Percentiles rank a stretch among this genome's conserved stretches.
phyloP scores from a whole-genome alignment of 805 yeast genomes.

The Hanseniaspora jakobsenii region DNA sequence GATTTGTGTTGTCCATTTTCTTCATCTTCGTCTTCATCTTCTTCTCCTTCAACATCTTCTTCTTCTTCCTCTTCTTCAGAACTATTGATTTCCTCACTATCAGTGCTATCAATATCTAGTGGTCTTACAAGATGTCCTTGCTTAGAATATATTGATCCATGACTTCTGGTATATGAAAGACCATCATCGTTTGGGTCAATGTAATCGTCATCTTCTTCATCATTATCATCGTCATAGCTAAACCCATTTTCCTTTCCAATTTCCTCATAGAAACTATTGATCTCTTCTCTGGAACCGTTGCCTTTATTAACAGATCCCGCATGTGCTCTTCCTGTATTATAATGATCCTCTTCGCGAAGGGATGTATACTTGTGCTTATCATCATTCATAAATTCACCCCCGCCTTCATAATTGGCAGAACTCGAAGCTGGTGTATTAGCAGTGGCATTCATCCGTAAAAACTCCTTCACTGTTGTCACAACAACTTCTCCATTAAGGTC shows the following conservation, averaged over 20 bases:
- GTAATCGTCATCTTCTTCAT: conserved; percentile 52
- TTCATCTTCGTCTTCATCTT: conserved; percentile 24
- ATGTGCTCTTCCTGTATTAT: no score
- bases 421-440: no score
- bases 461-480: conserved; percentile 9
- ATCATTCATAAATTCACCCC: no score
- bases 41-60: conserved; percentile 20
- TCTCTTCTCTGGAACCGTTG: no score
- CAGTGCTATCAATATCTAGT: conserved; percentile 18
- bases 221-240: no score
- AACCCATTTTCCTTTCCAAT: no score
- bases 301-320: no score
- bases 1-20: no score
- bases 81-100: conserved; percentile 19
- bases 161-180: conserved; percentile 48
- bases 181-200: conserved; percentile 77
- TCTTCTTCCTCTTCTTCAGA: conserved; percentile 18
- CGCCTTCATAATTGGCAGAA: no score
- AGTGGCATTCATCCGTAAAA: conserved; percentile 43
- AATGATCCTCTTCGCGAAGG: no score
- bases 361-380: no score
- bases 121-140: conserved; percentile 17
- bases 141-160: conserved; percentile 15
- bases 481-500: conserved; percentile 11
- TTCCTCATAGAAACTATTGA: no score